Evolutionary conservation across 2,329 filamentous ascomycete species (phyloP).

Genomic region (Aspergillus sp.): DNA sequence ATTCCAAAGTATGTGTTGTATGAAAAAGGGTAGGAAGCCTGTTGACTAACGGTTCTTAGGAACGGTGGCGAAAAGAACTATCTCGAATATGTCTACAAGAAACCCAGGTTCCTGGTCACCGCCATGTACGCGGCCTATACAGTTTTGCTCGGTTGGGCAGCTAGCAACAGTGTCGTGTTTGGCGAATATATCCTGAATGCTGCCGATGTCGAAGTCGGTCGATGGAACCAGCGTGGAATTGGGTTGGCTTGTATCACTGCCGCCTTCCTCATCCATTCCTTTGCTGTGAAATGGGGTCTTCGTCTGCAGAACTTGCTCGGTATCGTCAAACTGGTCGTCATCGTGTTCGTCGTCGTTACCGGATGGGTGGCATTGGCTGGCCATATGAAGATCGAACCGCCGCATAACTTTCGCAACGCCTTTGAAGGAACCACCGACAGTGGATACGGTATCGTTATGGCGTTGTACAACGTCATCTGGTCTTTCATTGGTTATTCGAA

Average conservation of each 20-base stretch:
- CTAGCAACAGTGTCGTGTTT: conserved; percentile 50
- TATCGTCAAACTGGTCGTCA: conserved; percentile 46
- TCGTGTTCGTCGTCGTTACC: conserved; percentile 44
- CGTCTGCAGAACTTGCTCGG: conserved; percentile 47
- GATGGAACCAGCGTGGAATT: conserved; percentile 48
- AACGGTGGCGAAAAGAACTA: conserved; percentile 52
- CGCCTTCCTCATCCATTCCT: conserved; percentile 45
- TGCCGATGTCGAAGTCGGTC: conserved; percentile 33
- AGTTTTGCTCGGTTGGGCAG: conserved; percentile 48
- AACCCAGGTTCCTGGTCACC: conserved; percentile 49
- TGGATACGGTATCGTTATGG: conserved; percentile 51
- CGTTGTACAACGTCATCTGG: conserved; percentile 58
- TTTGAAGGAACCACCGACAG: conserved; percentile 34
- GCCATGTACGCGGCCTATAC: conserved; percentile 51
- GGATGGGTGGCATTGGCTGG: conserved; percentile 37
- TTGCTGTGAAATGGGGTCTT: conserved; percentile 44
- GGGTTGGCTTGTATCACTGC: conserved; percentile 45
- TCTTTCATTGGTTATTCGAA: conserved; percentile 59
- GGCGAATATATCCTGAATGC: conserved; percentile 50
- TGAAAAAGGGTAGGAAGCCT: too few species aligned
- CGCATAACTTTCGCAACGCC: conserved; percentile 33
- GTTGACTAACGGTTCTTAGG: conserved; percentile 21
- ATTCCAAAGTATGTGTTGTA: conserved; percentile 35
- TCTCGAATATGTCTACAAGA: conserved; percentile 49
- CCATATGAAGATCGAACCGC: conserved; percentile 30